A percentile compares a stretch with the other conserved stretches of the same genome.
These are phyloP conservation scores for Hibiscus syriacus DNA, from an alignment of 345 rosid species.

Conservation along the genomic window DNA sequence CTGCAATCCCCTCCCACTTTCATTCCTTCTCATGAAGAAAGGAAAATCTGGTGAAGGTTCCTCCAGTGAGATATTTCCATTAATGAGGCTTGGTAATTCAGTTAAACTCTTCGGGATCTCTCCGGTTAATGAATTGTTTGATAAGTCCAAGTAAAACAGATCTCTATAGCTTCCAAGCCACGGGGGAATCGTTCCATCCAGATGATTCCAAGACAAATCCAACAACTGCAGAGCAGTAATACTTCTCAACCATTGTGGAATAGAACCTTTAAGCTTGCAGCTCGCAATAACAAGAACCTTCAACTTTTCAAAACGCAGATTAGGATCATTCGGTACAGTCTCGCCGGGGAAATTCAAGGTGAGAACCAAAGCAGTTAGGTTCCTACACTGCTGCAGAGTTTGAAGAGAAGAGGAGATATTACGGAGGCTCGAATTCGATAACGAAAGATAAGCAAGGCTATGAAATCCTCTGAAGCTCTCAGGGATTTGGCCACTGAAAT, in stretches of 20 bases:
- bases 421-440: constrained; percentile 47
- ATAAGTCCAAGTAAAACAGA: constrained; percentile 38
- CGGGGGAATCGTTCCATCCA: constrained; percentile 40
- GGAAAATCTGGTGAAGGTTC: constrained; percentile 59
- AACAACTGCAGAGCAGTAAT: constrained; percentile 53
- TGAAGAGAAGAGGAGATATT: constrained; percentile 49
- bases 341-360: constrained; percentile 58
- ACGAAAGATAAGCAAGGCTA: constrained; percentile 53
- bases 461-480: constrained; percentile 45
- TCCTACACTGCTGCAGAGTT: constrained; percentile 59
- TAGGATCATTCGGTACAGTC: constrained; percentile 40
- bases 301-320: constrained; percentile 47
- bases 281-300: constrained; percentile 56
- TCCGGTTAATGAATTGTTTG: constrained; percentile 43
- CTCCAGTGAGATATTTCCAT: constrained; percentile 30
- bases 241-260: constrained; percentile 59
- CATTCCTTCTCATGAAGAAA: constrained; percentile 46
- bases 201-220: constrained; percentile 77
- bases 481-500: constrained; percentile 53
- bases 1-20: constrained; percentile 39
- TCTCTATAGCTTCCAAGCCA: constrained; percentile 41
- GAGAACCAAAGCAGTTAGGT: constrained; percentile 51
- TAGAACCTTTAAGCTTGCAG: constrained; percentile 50
- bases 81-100: constrained; percentile 36
- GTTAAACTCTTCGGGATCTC: constrained; percentile 51